A percentile compares a stretch with the other conserved stretches of the same genome.
Conservation (phyloP, 208 protist species). For the Hexamita inflata region DNA sequence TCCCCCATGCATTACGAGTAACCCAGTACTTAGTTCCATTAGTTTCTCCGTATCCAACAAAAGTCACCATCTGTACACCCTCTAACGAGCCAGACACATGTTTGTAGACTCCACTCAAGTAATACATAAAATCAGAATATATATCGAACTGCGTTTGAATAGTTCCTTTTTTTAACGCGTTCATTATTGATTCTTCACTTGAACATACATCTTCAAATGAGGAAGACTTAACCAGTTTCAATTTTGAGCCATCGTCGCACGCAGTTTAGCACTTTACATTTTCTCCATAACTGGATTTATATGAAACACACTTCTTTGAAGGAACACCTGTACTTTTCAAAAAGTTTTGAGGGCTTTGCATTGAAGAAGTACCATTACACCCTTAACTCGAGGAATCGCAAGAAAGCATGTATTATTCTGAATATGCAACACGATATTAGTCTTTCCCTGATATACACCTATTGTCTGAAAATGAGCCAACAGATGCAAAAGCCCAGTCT, state of each 20-base stretch:
- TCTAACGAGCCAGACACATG: slow-evolving; percentile 39
- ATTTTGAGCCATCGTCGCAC: background rate
- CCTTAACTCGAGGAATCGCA: background rate
- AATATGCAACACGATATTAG: background rate
- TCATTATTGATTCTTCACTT: background rate
- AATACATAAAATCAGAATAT: slow-evolving; percentile 52
- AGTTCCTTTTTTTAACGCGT: background rate
- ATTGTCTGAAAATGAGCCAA: background rate
- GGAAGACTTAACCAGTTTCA: background rate
- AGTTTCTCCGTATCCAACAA: slow-evolving; percentile 26
- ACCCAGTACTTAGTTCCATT: slow-evolving; percentile 18
- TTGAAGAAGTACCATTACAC: background rate
- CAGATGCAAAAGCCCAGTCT: background rate
- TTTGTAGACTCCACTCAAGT: slow-evolving; percentile 51
- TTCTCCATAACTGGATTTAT: background rate
- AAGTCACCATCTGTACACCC: slow-evolving; percentile 32
- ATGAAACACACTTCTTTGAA: background rate
- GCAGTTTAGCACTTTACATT: background rate
- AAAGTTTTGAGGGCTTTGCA: background rate
- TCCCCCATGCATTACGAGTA: slow-evolving; percentile 21
- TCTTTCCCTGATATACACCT: background rate
- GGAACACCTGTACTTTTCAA: background rate
- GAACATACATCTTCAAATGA: background rate
- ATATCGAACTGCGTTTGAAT: background rate
- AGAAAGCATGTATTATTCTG: background rate